Evolutionary conservation across 176 grass and related monocot genomes (phyloP).

Genomic region (Pontederia paniculata): DNA sequence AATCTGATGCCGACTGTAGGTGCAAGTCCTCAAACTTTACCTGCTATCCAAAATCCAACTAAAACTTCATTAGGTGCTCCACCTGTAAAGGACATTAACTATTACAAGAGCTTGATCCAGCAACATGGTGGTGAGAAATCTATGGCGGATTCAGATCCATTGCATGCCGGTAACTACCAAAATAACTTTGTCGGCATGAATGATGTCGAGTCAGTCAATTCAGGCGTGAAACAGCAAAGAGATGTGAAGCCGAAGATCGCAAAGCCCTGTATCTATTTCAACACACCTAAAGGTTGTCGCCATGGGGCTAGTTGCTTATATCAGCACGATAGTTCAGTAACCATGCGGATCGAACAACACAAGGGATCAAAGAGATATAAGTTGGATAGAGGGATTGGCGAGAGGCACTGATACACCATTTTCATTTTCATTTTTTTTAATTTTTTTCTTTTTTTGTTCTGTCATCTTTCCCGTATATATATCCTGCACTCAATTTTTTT

Average conservation of each 20-base stretch:
- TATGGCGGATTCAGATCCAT: constrained; percentile 15
- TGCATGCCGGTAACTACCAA: constrained; percentile 36
- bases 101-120: constrained; percentile 71
- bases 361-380: constrained; percentile 74
- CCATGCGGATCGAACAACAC: constrained; percentile 30
- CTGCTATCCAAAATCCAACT: background rate
- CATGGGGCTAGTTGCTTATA: constrained; percentile 72
- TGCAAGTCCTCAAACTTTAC: background rate
- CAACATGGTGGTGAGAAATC: constrained; percentile 82
- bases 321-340: constrained; percentile 50
- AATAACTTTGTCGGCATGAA: constrained; percentile 4
- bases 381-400: constrained; percentile 65
- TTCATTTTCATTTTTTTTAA: background rate
- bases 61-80: background rate
- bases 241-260: constrained; percentile 44
- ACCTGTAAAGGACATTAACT: constrained; percentile 35
- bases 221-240: constrained; percentile 16
- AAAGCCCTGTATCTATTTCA: constrained; percentile 70
- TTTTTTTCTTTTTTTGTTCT: background rate
- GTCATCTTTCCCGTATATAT: background rate
- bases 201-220: constrained; percentile 22
- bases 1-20: constrained; percentile 6
- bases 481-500: too few relatives aligned
- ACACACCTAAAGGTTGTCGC: constrained; percentile 64
- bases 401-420: constrained; percentile 22